Evolutionary conservation across 345 rosid genomes (phyloP).

Genomic region (Aethionema arabicum): DNA sequence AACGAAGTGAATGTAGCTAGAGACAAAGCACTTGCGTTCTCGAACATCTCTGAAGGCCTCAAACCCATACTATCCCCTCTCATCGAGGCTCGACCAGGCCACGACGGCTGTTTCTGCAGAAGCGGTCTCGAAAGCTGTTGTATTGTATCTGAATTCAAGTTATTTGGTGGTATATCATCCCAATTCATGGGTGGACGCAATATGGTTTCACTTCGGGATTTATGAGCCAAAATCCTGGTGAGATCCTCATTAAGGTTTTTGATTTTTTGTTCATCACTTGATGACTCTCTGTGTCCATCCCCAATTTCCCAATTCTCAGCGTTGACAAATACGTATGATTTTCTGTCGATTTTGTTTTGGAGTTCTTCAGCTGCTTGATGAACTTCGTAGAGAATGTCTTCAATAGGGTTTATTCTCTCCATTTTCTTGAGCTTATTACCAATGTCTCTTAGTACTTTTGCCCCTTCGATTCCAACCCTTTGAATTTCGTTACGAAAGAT

Average conservation of each 20-base stretch:
- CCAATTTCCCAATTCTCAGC: constrained; percentile 50
- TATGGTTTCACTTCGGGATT: constrained; percentile 46
- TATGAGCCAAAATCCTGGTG: constrained; percentile 42
- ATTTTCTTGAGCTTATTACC: constrained; percentile 67
- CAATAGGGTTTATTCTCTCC: constrained; percentile 63
- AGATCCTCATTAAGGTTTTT: constrained; percentile 42
- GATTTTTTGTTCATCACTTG: constrained; percentile 43
- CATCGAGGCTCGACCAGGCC: constrained; percentile 42
- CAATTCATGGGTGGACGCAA: constrained; percentile 31
- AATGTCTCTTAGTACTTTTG: constrained; percentile 64
- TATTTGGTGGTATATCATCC: constrained; percentile 16
- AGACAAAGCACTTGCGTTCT: constrained; percentile 75
- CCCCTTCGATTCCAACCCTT: constrained; percentile 65
- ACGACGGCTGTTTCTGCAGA: constrained; percentile 51
- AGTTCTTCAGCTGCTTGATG: constrained; percentile 78
- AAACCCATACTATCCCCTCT: constrained; percentile 38
- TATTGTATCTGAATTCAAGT: not conserved
- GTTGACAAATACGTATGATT: constrained; percentile 47
- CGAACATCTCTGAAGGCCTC: constrained; percentile 47
- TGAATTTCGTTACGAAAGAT: constrained; percentile 59
- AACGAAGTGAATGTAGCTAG: constrained; percentile 81
- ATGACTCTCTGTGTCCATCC: constrained; percentile 10
- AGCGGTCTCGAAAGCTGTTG: constrained; percentile 1
- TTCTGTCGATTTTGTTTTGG: constrained; percentile 66
- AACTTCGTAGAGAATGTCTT: constrained; percentile 54